Conservation (phyloP, 78 protist genomes). For the Dictyostelium firmibasis region DNA sequence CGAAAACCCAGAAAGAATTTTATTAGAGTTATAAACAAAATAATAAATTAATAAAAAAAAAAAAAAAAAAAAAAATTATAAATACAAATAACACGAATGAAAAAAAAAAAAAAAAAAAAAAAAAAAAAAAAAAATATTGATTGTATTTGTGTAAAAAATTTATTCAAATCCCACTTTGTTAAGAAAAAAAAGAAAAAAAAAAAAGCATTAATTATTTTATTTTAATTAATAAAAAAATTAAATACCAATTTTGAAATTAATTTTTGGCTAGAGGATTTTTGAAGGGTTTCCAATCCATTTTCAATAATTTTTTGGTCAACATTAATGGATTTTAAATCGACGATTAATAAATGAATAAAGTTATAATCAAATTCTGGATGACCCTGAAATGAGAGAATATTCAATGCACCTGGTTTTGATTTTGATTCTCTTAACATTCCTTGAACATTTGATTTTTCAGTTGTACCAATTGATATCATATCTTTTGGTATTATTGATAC, state of each 20-base stretch:
- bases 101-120: too few relatives aligned
- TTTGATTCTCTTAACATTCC: constrained; percentile 10
- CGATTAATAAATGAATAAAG: not conserved
- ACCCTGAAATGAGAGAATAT: constrained; percentile 33
- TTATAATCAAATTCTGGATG: constrained; percentile 21
- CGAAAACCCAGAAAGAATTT: constrained; percentile 89
- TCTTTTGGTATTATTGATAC: constrained; percentile 7
- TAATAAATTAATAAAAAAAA: not conserved
- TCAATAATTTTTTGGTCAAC: not conserved
- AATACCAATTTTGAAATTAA: not conserved
- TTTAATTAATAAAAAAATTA: not conserved
- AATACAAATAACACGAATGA: not conserved
- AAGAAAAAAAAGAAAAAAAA: not conserved
- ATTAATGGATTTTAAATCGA: not conserved
- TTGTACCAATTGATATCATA: not conserved
- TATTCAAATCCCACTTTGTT: too few relatives aligned
- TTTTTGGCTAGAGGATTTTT: not conserved
- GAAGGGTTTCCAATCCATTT: not conserved
- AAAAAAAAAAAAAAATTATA: not conserved
- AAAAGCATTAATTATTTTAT: not conserved
- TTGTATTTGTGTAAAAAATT: too few relatives aligned
- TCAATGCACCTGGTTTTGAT: not conserved
- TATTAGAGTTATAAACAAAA: constrained; percentile 81
- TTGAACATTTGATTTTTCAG: not conserved
- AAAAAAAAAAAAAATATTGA: too few relatives aligned